Base-by-base conservation (phyloP, 495 filamentous ascomycete genomes). In the Tuber microsphaerosporum region DNA sequence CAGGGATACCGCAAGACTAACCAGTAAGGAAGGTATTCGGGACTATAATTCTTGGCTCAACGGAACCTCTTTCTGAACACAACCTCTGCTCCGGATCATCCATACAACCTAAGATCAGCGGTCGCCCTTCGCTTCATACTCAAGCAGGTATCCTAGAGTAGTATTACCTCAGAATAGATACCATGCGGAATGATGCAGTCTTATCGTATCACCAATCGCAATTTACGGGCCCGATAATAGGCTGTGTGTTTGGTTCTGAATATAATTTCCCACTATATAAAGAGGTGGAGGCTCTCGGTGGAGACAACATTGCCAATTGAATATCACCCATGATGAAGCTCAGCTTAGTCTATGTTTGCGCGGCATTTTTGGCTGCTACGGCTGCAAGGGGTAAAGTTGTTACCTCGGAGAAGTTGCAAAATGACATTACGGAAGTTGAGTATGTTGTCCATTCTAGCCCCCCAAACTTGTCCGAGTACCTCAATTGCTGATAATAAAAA, bases 381-480 rank as follows among this genome's bases (percentile, higher is more conserved):
- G 75, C 51, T 22, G 77, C 61, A 19, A 42, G 77, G 12, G 75
- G 71, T 42, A 72, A 79, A 44, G 74, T 69, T 72, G 72, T 79
- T 22, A 72, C 76, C 12, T 74, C 75, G 6, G 72, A 70, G 43
- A 79, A 75, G 26, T 14, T 79, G 34, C 77, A 79, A 70, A 42
- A 69, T 43, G 77, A 75, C 43, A 31, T 79, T 20, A 69, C 37
- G 2, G 76, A 75, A 45, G 31, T 39, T 26, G 75, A 75, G 77
- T 79, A 78, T 48, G 77, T 12, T 26, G 7, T 70, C 48, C 19
- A 19, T 45, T 68, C 51, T 20, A 17, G 20, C 10, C 72, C 44
- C 65, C 26, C 39, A 65, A 65, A 42, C 31, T 12, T 48, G 2
- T 14, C 19, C 39, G 31, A 43, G 4, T 22, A 34, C 9, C 56